phyloP scores from a whole-genome alignment of 768 basidiomycete species.

The Tylopilus balloui region DNA sequence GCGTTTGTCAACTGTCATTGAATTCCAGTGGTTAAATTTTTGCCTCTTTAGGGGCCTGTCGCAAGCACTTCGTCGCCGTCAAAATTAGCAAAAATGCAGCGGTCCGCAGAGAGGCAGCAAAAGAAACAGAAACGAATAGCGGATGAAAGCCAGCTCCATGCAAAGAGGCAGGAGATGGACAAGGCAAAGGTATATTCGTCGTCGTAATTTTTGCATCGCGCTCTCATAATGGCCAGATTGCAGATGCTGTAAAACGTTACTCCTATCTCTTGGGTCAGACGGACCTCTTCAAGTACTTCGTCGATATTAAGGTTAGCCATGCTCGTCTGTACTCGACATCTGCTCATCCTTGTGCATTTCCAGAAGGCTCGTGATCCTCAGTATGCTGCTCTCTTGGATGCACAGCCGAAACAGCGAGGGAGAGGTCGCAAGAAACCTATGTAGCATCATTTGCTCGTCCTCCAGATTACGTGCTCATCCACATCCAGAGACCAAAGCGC shows the following conservation, averaged over 20 bases:
- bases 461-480: conserved; percentile 2
- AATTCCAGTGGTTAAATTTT: conserved; percentile 2
- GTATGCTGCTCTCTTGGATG: conserved; percentile 85
- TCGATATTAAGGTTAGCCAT: conserved; percentile 80
- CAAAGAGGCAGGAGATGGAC: conserved; percentile 79
- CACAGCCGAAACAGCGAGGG: conserved; percentile 81
- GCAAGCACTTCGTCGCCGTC: conserved; percentile 26
- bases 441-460: conserved; percentile 34
- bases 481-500: conserved; percentile 60
- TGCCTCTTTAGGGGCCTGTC: conserved; percentile 16
- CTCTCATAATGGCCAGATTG: conserved; percentile 47
- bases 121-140: conserved; percentile 57
- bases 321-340: neutral
- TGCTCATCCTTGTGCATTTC: conserved; percentile 1
- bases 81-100: conserved; percentile 35
- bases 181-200: conserved; percentile 68
- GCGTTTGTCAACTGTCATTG: conserved; percentile 1
- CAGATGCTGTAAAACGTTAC: conserved; percentile 94
- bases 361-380: conserved; percentile 88
- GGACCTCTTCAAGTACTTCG: conserved; percentile 96
- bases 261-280: conserved; percentile 98
- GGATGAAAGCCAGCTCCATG: conserved; percentile 64
- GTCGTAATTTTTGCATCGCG: neutral
- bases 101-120: conserved; percentile 37
- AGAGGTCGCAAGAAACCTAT: conserved; percentile 78